Evolutionary conservation across 208 protist genomes (phyloP).

Genomic region (Kentomonas sorsogonicus): DNA sequence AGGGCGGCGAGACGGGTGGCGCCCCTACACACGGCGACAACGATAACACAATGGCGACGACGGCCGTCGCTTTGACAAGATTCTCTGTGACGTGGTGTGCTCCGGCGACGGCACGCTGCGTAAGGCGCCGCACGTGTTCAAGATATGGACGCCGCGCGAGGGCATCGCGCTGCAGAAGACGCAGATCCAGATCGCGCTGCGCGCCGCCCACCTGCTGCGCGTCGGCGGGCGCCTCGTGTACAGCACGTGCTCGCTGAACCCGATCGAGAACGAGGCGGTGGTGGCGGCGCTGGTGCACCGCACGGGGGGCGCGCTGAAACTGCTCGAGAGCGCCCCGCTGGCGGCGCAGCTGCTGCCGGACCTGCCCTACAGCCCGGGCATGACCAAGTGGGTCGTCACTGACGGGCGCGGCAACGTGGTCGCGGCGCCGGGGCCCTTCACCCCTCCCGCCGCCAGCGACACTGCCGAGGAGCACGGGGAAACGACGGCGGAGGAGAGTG

Average conservation of each 20-base stretch:
- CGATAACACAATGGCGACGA: constrained; percentile 37
- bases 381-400: constrained; percentile 84
- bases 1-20: background rate
- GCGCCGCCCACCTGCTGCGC: constrained; percentile 68
- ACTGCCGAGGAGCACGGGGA: constrained; percentile 46
- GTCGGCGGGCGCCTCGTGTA: constrained; percentile 92
- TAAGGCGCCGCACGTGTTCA: constrained; percentile 78
- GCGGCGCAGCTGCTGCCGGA: constrained; percentile 50
- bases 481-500: background rate
- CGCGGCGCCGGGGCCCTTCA: too few relatives aligned
- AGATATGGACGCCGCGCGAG: constrained; percentile 72
- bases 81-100: constrained; percentile 94
- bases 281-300: constrained; percentile 83
- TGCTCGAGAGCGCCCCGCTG: constrained; percentile 58
- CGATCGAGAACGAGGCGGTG: constrained; percentile 96
- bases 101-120: constrained; percentile 92
- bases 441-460: constrained; percentile 26
- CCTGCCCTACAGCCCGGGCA: constrained; percentile 61
- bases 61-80: constrained; percentile 84
- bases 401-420: constrained; percentile 52
- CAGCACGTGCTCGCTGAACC: constrained; percentile 96
- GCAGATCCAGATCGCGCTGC: constrained; percentile 83
- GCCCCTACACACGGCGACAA: constrained; percentile 4
- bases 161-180: constrained; percentile 70
- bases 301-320: constrained; percentile 70